phyloP scores from a whole-genome alignment of 140 eudicot species.

The Ambrosia hybrid region DNA sequence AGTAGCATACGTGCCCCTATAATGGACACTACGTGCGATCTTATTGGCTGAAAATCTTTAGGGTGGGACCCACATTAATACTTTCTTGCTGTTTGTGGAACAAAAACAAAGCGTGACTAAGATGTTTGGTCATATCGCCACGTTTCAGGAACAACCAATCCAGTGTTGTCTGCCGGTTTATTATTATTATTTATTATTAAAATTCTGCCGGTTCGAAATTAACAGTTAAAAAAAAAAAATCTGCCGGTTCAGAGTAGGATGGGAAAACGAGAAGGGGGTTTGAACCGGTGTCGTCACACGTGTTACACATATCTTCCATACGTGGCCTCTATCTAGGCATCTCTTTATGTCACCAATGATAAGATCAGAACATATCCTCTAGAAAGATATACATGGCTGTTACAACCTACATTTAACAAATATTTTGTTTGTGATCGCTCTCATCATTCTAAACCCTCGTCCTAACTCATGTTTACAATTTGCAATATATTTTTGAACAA shows the following conservation, averaged over 20 bases:
- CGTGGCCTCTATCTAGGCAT: constrained; percentile 28
- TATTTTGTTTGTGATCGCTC: too few species aligned
- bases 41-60: background rate
- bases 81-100: constrained; percentile 16
- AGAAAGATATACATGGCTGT: background rate
- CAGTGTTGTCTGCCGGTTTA: background rate
- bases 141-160: constrained; percentile 29
- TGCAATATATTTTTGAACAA: too few species aligned
- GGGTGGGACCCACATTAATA: constrained; percentile 18
- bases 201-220: too few species aligned
- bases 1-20: constrained; percentile 27
- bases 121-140: constrained; percentile 17
- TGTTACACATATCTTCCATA: constrained; percentile 20
- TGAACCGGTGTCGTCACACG: constrained; percentile 19
- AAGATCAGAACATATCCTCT: constrained; percentile 25
- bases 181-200: constrained; percentile 2
- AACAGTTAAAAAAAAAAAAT: too few species aligned
- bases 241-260: constrained; percentile 15
- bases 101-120: constrained; percentile 18
- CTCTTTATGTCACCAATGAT: constrained; percentile 29
- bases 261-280: background rate
- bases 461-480: too few species aligned
- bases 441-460: too few species aligned
- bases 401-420: background rate
- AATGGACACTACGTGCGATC: constrained; percentile 22